Percentiles rank a stretch among this genome's conserved stretches.
phyloP scores from a whole-genome alignment of 345 rosid genomes.

The Noccaea bulbosa region DNA sequence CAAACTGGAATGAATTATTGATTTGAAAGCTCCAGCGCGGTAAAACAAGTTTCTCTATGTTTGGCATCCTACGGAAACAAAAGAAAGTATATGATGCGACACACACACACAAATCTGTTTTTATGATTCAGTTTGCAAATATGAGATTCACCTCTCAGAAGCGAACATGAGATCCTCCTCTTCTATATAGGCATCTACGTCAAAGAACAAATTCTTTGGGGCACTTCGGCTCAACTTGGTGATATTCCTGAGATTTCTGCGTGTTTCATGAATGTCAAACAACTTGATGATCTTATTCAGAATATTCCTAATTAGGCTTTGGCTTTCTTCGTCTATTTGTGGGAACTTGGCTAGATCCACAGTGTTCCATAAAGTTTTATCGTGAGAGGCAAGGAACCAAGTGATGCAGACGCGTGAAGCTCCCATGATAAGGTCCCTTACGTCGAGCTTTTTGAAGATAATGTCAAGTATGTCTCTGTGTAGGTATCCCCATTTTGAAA shows the following conservation, averaged over 20 bases:
- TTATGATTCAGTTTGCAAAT: neutral
- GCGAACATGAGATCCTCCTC: constrained; percentile 6
- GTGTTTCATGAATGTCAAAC: neutral
- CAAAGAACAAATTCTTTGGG: constrained; percentile 18
- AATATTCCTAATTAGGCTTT: neutral
- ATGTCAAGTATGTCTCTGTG: constrained; percentile 18
- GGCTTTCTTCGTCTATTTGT: neutral
- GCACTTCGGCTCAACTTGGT: constrained; percentile 3
- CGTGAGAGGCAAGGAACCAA: constrained; percentile 28
- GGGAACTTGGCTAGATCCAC: neutral
- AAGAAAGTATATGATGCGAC: neutral
- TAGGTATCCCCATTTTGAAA: constrained; percentile 4
- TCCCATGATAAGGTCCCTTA: constrained; percentile 16
- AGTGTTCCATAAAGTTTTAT: constrained; percentile 15
- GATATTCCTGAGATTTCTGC: neutral
- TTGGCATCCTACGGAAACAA: neutral
- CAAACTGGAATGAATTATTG: neutral
- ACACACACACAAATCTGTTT: neutral
- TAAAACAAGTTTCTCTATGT: constrained; percentile 20
- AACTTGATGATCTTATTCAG: neutral
- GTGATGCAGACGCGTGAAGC: constrained; percentile 20
- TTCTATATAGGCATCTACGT: neutral
- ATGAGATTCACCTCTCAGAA: constrained; percentile 22
- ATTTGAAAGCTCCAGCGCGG: neutral
- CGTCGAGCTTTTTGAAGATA: neutral